phyloP scores from a whole-genome alignment of 768 basidiomycete species.

The Amanita exitialis region DNA sequence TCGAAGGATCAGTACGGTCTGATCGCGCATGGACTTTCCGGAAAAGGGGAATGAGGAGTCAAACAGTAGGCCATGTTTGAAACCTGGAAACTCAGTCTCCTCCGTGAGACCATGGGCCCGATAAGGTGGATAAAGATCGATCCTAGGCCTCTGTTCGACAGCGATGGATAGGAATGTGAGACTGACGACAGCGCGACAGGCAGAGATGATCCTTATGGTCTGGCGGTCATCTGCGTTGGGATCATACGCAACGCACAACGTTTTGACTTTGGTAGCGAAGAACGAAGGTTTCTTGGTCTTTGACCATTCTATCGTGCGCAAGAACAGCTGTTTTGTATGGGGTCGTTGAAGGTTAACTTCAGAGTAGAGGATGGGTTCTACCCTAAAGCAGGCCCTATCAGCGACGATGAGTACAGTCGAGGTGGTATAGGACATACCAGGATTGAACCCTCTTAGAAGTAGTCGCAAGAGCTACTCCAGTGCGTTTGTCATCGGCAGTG shows the following conservation, averaged over 20 bases:
- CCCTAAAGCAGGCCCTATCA: slow-evolving; percentile 13
- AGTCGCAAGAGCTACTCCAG: slow-evolving; percentile 20
- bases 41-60: neutral
- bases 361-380: slow-evolving; percentile 25
- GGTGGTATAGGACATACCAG: slow-evolving; percentile 18
- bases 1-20: slow-evolving; percentile 3
- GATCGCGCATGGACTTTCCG: neutral
- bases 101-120: neutral
- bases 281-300: slow-evolving; percentile 20
- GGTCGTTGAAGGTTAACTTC: slow-evolving; percentile 22
- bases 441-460: slow-evolving; percentile 20
- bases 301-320: slow-evolving; percentile 27
- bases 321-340: slow-evolving; percentile 22
- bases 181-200: slow-evolving; percentile 22
- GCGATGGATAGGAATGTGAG: slow-evolving; percentile 28
- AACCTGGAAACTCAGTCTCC: neutral
- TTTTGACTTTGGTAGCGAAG: slow-evolving; percentile 25
- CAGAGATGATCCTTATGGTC: slow-evolving; percentile 21
- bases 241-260: slow-evolving; percentile 26
- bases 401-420: neutral
- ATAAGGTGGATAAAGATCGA: neutral
- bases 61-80: neutral
- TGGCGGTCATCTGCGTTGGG: slow-evolving; percentile 16
- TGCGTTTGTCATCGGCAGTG: slow-evolving; percentile 18
- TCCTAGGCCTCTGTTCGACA: slow-evolving; percentile 2